phyloP scores from a whole-genome alignment of 2,329 filamentous ascomycete genomes.

The Xylariaceae sp. region DNA sequence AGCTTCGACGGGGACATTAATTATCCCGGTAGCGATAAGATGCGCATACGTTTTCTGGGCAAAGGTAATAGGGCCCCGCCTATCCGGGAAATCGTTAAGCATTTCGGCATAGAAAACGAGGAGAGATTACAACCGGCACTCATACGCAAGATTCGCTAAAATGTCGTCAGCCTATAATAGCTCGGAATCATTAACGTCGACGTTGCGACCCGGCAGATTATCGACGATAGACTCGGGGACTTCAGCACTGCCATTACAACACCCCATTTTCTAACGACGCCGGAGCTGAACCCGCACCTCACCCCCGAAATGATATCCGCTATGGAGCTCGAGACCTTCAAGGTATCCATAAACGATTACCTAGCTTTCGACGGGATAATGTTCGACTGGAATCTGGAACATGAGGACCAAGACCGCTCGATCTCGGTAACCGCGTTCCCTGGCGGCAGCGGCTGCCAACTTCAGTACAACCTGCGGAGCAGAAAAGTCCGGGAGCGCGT shows the following conservation, averaged over 20 bases:
- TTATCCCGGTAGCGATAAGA: neutral
- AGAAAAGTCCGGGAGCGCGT: neutral
- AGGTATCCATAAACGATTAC: slow-evolving; percentile 12
- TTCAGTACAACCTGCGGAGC: slow-evolving; percentile 4
- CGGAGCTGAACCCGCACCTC: slow-evolving; percentile 19
- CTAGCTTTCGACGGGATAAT: slow-evolving; percentile 16
- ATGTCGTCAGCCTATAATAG: slow-evolving; percentile 16
- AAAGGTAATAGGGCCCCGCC: slow-evolving; percentile 8
- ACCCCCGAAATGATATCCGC: slow-evolving; percentile 4
- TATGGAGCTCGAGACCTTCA: slow-evolving; percentile 16
- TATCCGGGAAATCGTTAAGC: neutral
- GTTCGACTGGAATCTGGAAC: slow-evolving; percentile 1
- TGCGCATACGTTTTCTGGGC: slow-evolving; percentile 13
- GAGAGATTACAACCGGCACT: neutral
- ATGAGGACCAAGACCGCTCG: neutral
- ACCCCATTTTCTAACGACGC: slow-evolving; percentile 28
- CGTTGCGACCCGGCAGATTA: slow-evolving; percentile 18
- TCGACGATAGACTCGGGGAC: slow-evolving; percentile 28
- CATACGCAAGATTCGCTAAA: slow-evolving; percentile 10
- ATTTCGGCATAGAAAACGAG: neutral
- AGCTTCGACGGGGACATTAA: neutral
- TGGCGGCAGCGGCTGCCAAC: neutral
- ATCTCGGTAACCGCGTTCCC: slow-evolving; percentile 7
- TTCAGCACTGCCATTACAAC: slow-evolving; percentile 32
- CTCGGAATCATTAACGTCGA: slow-evolving; percentile 23